These are phyloP conservation scores for Fraxinus anomala DNA, from an alignment of 257 asterid species.

Conservation along the genomic window DNA sequence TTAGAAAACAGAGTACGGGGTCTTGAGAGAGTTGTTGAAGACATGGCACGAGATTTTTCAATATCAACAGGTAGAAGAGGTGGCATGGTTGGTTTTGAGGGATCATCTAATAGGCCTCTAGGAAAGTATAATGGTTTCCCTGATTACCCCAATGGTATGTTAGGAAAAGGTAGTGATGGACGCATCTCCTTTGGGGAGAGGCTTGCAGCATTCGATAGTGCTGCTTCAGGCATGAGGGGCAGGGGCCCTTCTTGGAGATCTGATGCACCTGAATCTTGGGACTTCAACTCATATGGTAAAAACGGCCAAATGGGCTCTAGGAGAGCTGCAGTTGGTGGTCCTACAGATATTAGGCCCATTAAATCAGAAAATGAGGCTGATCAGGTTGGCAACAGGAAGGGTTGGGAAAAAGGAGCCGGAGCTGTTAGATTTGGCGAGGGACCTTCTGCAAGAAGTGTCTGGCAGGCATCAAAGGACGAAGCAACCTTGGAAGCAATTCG, in stretches of 20 bases:
- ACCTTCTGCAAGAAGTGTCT: conserved; percentile 97
- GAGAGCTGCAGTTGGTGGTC: conserved; percentile 53
- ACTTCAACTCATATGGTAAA: conserved; percentile 63
- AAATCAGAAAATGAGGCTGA: conserved; percentile 66
- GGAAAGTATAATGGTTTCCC: conserved; percentile 77
- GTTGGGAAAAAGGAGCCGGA: conserved; percentile 77
- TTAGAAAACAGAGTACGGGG: conserved; percentile 92
- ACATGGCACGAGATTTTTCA: conserved; percentile 92
- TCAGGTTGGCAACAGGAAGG: conserved; percentile 68
- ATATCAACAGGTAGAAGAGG: conserved; percentile 84
- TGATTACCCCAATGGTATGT: conserved; percentile 73
- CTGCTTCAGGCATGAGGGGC: conserved; percentile 57
- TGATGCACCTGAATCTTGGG: conserved; percentile 72
- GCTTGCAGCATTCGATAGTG: conserved; percentile 57
- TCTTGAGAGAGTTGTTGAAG: conserved; percentile 96
- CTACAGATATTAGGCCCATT: conserved; percentile 51
- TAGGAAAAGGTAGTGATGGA: conserved; percentile 67
- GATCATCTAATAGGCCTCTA: conserved; percentile 62
- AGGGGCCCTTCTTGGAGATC: conserved; percentile 78
- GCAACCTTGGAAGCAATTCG: conserved; percentile 97
- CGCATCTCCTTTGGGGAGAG: conserved; percentile 73
- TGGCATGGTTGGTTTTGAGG: conserved; percentile 67
- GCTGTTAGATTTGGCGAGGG: conserved; percentile 96
- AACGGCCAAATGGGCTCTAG: conserved; percentile 50
- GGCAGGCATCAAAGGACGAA: conserved; percentile 99